Evolutionary conservation across 345 rosid genomes (phyloP), one percentile per base, ranked within the genome.

Genomic region (Tarenaya hassleriana): DNA sequence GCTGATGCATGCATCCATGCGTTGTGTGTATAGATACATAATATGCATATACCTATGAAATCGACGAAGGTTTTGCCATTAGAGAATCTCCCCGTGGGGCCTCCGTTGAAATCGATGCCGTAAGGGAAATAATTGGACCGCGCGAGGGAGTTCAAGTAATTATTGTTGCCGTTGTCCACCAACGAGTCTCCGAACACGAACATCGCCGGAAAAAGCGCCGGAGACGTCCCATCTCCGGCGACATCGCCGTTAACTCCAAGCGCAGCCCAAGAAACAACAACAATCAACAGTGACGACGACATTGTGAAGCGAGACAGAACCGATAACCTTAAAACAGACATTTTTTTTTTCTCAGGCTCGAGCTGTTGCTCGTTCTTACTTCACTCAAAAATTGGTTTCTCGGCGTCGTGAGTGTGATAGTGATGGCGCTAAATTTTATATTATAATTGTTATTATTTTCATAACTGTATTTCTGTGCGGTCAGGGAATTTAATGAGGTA

Each of bases 161-260:
- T 85, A 34, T 80, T 88, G 63, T 88, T 88, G 1, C 95, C 96
- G 13, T 74, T 73, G 48, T 88, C 95, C 20, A 80, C 64, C 21
- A 84, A 64, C 0, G 96, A 84, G 61, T 84, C 91, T 54, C 96
- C 96, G 10, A 88, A 78, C 69, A 84, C 91, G 47, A 84, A 88
- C 84, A 84, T 80, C 5, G 86, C 91, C 7, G 91, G 84, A 52
- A 70, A 67, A 66, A 59, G 0, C 5, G 50, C 64, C n/a, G 43
- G 27, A 2, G 52, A 56, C 34, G 44, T 34, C 39, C 62, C 60
- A 14, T 29, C 58, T 31, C 10, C 62, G 33, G 31, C 34, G 7
- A 39, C 7, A 2, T 20, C 21, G 41, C 10, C 31, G 41, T 42
- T 38, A 4, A 35, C 32, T 10, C 42, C 24, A n/a, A 9, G 11